Base-by-base conservation (phyloP, 257 asterid species). In the Euphrasia confusa region DNA sequence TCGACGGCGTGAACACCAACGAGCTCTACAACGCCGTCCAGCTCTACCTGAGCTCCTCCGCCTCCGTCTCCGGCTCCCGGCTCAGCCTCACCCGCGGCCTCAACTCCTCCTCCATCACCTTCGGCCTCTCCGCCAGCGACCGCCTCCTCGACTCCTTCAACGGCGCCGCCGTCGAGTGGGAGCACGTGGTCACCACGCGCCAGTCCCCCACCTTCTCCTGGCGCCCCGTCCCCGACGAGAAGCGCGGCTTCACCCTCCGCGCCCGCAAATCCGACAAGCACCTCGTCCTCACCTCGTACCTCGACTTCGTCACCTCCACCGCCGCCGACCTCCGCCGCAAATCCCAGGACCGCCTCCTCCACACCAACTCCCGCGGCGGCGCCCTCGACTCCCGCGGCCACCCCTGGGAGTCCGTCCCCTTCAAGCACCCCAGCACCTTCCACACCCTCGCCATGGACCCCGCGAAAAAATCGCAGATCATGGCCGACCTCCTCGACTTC, bases 1-100 rank as follows among this genome's bases (percentile, higher is more conserved):
- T 78, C 64, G 89, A 83, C 67, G 88, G 88, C 71, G 88, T 82
- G 57, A 82, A 82, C 83, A 79, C 88, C 28, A 82, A 79, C 81
- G 88, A 82, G 69, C 83, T 82, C 32, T 82, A 82, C 85, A 79
- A 79, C 85, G 88, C 85, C 74, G 88, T 82, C 12, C 88, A 82
- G 66, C 79, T 82, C 33, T 82, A 82, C 68, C 85, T 82, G 15
- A 74, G 81, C 64, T 77, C 83, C 75, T 82, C 88, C 58, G 85
- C 88, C 49, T 79, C 83, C 75, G 66, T 77, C 67, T 63, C 83
- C 67, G 85, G 83, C 75, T 70, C 74, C 9, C 85, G 88, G 24
- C 78, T 82, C 56, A 79, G 81, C 71, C 85, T 82, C 35, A 77
- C 85, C 13, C 85, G 85, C 55, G 76, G 74, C 66, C 83, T 79